Evolutionary conservation across 2,329 filamentous ascomycete species (phyloP), one percentile per base, ranked within the genome.

Genomic region (Colletotrichum trifolii): DNA sequence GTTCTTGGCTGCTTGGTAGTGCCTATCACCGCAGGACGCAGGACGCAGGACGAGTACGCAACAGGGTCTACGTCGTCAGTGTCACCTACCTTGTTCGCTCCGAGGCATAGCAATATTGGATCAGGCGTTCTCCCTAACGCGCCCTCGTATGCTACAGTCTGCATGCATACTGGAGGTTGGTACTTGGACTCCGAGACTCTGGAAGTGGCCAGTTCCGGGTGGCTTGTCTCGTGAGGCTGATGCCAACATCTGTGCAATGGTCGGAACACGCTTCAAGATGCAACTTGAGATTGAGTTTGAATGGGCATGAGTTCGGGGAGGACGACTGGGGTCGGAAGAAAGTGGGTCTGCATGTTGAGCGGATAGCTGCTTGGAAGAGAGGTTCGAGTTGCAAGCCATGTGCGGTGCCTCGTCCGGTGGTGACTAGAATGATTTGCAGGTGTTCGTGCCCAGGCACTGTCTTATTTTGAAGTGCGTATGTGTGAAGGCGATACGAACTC

Each of bases 241-340:
- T 36, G 45, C 40, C 52, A 43, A 52, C 52, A 56, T 56, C 62
- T 56, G 58, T 65, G 62, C 62, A 56, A 47, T 42, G 58, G 45
- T 39, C 58, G 62, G 56, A 62, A 65, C 58, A 62, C 43, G 57
- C 52, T 52, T 62, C 35, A 33, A 55, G 40, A 62, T 65, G 58
- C 62, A 65, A 65, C 35, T 56, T 36, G 52, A 65, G 62, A 56
- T 62, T 53, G 59, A 53, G 46, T 62, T 65, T 60, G 54, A 58
- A 65, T 43, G 40, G 58, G 47, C 52, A 62, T 53, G 13, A 47
- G 54, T 57, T 56, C 52, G 62, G 57, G 39, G 58, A 54, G 62
- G 56, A 43, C 34, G 25, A 25, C 25, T 52, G 50, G 61, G 45
- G 45, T 61, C 57, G 46, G 58, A 55, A 15, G 39, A 15, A 33